phyloP scores from a whole-genome alignment of 169 alveolate genomes.

The Theileria sp. region DNA sequence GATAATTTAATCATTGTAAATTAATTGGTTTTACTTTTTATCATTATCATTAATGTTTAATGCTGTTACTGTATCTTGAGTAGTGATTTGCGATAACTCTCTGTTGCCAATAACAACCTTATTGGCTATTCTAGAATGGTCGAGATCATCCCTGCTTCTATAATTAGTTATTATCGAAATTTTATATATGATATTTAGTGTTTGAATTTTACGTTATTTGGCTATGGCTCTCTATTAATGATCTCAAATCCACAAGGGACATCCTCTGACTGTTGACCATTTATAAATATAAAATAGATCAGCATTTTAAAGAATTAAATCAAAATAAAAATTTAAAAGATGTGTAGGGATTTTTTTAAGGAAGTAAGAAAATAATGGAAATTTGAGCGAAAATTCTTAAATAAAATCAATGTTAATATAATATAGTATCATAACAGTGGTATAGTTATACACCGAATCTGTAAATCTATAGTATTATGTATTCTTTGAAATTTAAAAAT shows the following conservation, averaged over 20 bases:
- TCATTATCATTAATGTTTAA: slow-evolving; percentile 12
- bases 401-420: neutral
- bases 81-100: slow-evolving; percentile 16
- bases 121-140: neutral
- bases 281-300: neutral
- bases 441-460: no score
- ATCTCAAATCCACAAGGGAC: slow-evolving; percentile 3
- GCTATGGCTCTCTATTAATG: slow-evolving; percentile 2
- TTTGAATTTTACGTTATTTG: neutral
- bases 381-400: neutral
- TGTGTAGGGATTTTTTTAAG: neutral
- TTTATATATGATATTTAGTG: neutral
- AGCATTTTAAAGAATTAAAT: neutral
- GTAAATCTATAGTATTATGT: no score
- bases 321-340: no score
- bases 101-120: neutral
- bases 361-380: neutral
- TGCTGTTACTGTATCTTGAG: slow-evolving; percentile 15
- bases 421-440: no score
- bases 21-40: slow-evolving; percentile 13
- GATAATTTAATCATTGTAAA: neutral
- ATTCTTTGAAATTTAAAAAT: neutral
- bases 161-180: neutral
- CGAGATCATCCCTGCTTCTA: neutral
- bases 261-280: slow-evolving; percentile 8